Conservation (phyloP, 805 yeast genomes). For the Starmerella bombi region DNA sequence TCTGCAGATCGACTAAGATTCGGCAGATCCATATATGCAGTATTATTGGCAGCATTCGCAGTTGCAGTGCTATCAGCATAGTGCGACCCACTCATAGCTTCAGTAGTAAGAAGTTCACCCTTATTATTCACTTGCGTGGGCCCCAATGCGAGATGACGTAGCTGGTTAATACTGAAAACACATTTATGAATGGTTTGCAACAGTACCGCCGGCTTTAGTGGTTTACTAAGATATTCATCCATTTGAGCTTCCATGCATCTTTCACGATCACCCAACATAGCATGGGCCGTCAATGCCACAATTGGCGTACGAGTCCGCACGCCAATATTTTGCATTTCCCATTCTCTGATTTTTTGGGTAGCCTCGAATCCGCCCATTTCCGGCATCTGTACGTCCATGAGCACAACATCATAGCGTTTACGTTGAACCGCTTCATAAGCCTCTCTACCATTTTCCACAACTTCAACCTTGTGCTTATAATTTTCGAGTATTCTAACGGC, state of each 20-base stretch:
- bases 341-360: constrained; percentile 69
- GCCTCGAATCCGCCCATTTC: constrained; percentile 94
- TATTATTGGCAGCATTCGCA: constrained; percentile 21
- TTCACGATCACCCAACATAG: constrained; percentile 87
- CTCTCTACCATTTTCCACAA: constrained; percentile 74
- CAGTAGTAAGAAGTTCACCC: constrained; percentile 17
- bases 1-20: constrained; percentile 16
- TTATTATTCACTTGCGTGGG: constrained; percentile 20
- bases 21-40: constrained; percentile 15
- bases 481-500: constrained; percentile 77
- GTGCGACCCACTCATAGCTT: constrained; percentile 19
- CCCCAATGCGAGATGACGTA: constrained; percentile 29
- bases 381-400: constrained; percentile 94
- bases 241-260: constrained; percentile 75
- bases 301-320: constrained; percentile 69
- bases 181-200: constrained; percentile 78
- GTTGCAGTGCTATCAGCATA: constrained; percentile 24
- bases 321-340: constrained; percentile 72
- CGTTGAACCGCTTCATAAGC: constrained; percentile 64
- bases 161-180: constrained; percentile 39
- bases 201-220: constrained; percentile 67
- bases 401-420: constrained; percentile 60
- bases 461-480: constrained; percentile 71
- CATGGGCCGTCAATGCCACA: constrained; percentile 84
- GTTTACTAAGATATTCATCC: constrained; percentile 86